A percentile compares a stretch with the other conserved stretches of the same genome.
Evolutionary conservation across 371 early-diverging fungal genomes (phyloP).

Genomic region (Fennellomyces sp.): DNA sequence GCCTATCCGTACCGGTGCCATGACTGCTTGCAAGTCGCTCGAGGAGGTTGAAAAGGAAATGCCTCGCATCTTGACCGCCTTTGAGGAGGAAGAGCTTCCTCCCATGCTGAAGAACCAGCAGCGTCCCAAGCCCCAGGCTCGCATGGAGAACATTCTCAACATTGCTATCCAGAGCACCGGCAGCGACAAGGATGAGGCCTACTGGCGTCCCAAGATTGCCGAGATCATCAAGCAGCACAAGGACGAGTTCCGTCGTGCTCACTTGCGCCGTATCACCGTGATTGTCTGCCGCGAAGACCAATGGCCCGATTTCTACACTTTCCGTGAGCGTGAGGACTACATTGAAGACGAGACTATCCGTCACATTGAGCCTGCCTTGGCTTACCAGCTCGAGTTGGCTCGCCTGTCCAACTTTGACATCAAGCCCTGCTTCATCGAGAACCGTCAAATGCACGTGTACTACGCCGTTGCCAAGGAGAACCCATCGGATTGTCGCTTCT

Average conservation of each 20-base stretch:
- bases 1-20: constrained; percentile 72
- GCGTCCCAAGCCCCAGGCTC: constrained; percentile 15
- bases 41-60: constrained; percentile 56
- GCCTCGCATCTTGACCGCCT: constrained; percentile 57
- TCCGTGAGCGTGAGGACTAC: constrained; percentile 87
- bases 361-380: constrained; percentile 97
- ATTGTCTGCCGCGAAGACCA: constrained; percentile 82
- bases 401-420: constrained; percentile 95
- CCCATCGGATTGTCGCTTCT: constrained; percentile 93
- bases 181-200: constrained; percentile 63
- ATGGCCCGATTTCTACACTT: constrained; percentile 94
- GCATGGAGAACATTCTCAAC: constrained; percentile 82
- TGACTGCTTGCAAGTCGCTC: constrained; percentile 62
- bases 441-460: constrained; percentile 95
- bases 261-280: constrained; percentile 91
- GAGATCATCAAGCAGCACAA: constrained; percentile 58
- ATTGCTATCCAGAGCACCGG: constrained; percentile 68
- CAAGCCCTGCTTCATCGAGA: constrained; percentile 91
- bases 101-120: constrained; percentile 31
- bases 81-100: constrained; percentile 49
- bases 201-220: constrained; percentile 65
- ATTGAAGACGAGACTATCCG: constrained; percentile 93
- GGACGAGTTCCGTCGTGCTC: constrained; percentile 69
- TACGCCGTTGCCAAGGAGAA: constrained; percentile 95
- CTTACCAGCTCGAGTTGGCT: constrained; percentile 94